phyloP scores from a whole-genome alignment of 768 basidiomycete genomes.

The Phanerochaete sordida region DNA sequence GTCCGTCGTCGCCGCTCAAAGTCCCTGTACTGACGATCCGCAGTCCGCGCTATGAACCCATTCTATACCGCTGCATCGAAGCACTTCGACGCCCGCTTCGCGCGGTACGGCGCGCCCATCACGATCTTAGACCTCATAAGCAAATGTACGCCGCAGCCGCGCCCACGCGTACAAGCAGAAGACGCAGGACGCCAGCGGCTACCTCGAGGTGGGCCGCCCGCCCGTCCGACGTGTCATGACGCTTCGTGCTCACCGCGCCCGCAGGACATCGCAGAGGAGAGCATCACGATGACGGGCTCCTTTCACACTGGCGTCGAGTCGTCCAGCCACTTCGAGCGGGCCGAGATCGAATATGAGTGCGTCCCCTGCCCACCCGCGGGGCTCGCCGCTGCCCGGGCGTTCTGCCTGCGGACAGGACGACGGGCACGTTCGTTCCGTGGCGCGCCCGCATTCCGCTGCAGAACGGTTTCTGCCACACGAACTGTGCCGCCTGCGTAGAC shows the following conservation, averaged over 20 bases:
- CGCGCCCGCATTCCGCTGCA: conserved; percentile 75
- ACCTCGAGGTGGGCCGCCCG: conserved; percentile 26
- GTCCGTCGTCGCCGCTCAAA: conserved; percentile 21
- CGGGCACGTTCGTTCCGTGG: conserved; percentile 41
- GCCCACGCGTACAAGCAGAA: too few relatives aligned
- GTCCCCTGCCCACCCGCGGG: too few relatives aligned
- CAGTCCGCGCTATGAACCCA: conserved; percentile 91
- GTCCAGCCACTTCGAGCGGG: conserved; percentile 62
- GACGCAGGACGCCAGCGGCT: conserved; percentile 90
- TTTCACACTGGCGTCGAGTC: conserved; percentile 94
- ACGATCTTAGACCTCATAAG: too few relatives aligned
- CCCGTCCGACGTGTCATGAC: neutral
- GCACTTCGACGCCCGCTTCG: conserved; percentile 90
- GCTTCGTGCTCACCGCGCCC: neutral
- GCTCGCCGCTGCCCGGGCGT: too few relatives aligned
- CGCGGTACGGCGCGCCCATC: conserved; percentile 85
- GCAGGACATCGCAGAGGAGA: conserved; percentile 90
- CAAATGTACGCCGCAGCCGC: too few relatives aligned
- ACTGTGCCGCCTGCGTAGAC: conserved; percentile 96
- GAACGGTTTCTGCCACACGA: conserved; percentile 88
- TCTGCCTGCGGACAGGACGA: conserved; percentile 21
- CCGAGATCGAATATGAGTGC: conserved; percentile 37
- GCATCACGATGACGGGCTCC: conserved; percentile 86
- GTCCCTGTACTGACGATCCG: neutral
- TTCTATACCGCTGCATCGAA: conserved; percentile 90